Percentiles rank a stretch among this genome's conserved stretches.
These are phyloP conservation scores for Talaromyces sp. DNA, from an alignment of 2,329 filamentous ascomycete genomes.

Conservation along the genomic window DNA sequence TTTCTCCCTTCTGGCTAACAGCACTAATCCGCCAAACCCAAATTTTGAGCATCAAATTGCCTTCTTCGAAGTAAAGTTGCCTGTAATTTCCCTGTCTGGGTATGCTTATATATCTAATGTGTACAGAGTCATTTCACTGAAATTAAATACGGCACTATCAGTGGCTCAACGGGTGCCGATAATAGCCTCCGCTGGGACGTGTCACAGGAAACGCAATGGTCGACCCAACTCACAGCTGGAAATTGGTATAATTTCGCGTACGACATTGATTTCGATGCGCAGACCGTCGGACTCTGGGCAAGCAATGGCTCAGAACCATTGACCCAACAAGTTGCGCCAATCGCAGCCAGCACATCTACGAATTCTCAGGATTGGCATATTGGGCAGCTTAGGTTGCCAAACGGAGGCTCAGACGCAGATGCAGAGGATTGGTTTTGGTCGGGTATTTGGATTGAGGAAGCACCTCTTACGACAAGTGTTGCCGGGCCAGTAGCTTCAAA, in stretches of 20 bases:
- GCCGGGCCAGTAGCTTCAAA: constrained; percentile 22
- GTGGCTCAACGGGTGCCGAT: constrained; percentile 45
- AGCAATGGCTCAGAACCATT: constrained; percentile 59
- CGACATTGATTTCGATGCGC: constrained; percentile 63
- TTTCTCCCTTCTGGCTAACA: constrained; percentile 60
- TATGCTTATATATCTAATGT: not conserved
- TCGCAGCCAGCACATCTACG: constrained; percentile 57
- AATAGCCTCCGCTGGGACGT: constrained; percentile 62
- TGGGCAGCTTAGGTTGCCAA: constrained; percentile 62
- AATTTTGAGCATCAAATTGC: constrained; percentile 64
- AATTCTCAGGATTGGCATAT: constrained; percentile 71
- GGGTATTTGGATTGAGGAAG: constrained; percentile 66
- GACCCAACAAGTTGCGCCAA: constrained; percentile 55
- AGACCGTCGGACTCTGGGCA: constrained; percentile 65
- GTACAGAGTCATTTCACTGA: constrained; percentile 68
- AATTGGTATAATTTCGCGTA: constrained; percentile 75
- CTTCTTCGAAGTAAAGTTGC: constrained; percentile 42
- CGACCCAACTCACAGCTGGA: constrained; percentile 55
- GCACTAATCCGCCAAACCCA: constrained; percentile 56
- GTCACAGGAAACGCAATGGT: constrained; percentile 58
- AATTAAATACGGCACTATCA: constrained; percentile 64
- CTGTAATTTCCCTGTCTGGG: too few relatives aligned
- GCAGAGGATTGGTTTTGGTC: constrained; percentile 68
- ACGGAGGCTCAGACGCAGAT: constrained; percentile 47
- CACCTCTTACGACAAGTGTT: constrained; percentile 39